phyloP scores from a whole-genome alignment of 371 early-diverging fungal genomes.

The Mycotypha africana region DNA sequence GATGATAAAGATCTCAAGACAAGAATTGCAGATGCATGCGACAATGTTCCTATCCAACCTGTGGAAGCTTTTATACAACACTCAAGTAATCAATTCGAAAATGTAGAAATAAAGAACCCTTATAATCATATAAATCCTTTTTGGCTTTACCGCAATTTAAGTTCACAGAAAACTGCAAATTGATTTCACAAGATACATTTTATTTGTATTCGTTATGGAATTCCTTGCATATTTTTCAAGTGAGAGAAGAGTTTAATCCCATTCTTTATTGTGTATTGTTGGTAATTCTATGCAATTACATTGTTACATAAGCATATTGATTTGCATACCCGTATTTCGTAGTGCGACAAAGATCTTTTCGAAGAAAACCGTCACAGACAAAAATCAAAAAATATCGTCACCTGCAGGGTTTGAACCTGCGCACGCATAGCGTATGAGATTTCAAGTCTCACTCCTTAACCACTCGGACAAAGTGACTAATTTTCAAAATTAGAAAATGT shows the following conservation, averaged over 20 bases:
- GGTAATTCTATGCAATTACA: no score
- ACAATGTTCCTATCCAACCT: constrained; percentile 4
- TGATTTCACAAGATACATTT: no score
- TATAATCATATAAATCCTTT: constrained; percentile 6
- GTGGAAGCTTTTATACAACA: constrained; percentile 7
- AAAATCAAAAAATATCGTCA: background rate
- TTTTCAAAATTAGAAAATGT: background rate
- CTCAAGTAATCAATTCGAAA: constrained; percentile 10
- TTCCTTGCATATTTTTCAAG: no score
- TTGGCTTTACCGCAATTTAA: constrained; percentile 6
- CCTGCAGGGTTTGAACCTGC: constrained; percentile 1
- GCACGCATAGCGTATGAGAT: background rate
- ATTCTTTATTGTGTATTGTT: no score
- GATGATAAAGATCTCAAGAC: background rate
- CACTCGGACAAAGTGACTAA: constrained; percentile 1
- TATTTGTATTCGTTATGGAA: no score
- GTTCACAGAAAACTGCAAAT: background rate
- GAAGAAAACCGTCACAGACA: no score
- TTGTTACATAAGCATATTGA: no score
- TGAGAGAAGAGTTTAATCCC: no score
- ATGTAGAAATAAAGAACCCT: constrained; percentile 9
- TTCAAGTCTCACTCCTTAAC: background rate
- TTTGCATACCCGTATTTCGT: no score
- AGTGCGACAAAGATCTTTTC: no score
- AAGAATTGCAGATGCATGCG: background rate